Conservation (phyloP, 2,329 filamentous ascomycete genomes). For the Fusarium nelsonii region DNA sequence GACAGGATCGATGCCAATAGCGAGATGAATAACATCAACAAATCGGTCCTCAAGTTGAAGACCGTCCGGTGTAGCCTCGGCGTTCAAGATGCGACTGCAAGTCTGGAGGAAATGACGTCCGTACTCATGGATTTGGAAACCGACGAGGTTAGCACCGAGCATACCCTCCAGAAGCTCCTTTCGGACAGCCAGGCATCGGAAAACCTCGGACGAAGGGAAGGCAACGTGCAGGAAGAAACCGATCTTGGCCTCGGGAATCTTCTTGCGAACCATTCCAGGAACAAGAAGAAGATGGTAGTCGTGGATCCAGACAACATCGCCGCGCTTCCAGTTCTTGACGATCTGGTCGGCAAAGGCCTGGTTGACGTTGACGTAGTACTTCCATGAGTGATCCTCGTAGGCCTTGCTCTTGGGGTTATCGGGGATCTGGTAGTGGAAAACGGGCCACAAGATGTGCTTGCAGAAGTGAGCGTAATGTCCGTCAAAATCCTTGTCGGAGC, state of each 20-base stretch:
- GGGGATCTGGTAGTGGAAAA: slow-evolving; percentile 98
- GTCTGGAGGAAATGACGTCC: slow-evolving; percentile 95
- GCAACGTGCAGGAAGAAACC: slow-evolving; percentile 96
- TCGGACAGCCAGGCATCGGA: slow-evolving; percentile 88
- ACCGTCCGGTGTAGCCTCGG: slow-evolving; percentile 89
- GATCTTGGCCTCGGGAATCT: slow-evolving; percentile 92
- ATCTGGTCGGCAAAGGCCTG: slow-evolving; percentile 93
- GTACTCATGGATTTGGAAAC: slow-evolving; percentile 95
- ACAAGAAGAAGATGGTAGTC: slow-evolving; percentile 95
- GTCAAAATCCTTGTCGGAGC: slow-evolving; percentile 91
- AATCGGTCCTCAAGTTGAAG: slow-evolving; percentile 93
- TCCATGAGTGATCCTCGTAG: slow-evolving; percentile 96
- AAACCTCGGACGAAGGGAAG: slow-evolving; percentile 96
- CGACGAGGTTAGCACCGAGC: slow-evolving; percentile 90
- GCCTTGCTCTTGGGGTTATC: slow-evolving; percentile 99
- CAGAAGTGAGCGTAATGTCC: slow-evolving; percentile 96
- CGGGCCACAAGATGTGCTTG: slow-evolving; percentile 97
- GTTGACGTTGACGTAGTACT: slow-evolving; percentile 93
- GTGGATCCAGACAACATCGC: slow-evolving; percentile 94
- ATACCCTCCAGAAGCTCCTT: slow-evolving; percentile 91
- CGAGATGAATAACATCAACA: slow-evolving; percentile 85
- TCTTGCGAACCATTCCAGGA: slow-evolving; percentile 88
- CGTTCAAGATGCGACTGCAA: slow-evolving; percentile 89
- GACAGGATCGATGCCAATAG: slow-evolving; percentile 91
- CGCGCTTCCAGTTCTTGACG: slow-evolving; percentile 90